A percentile compares a stretch with the other conserved stretches of the same genome.
phyloP scores from a whole-genome alignment of 148 eudicot genomes.

The Spergularia bocconei region DNA sequence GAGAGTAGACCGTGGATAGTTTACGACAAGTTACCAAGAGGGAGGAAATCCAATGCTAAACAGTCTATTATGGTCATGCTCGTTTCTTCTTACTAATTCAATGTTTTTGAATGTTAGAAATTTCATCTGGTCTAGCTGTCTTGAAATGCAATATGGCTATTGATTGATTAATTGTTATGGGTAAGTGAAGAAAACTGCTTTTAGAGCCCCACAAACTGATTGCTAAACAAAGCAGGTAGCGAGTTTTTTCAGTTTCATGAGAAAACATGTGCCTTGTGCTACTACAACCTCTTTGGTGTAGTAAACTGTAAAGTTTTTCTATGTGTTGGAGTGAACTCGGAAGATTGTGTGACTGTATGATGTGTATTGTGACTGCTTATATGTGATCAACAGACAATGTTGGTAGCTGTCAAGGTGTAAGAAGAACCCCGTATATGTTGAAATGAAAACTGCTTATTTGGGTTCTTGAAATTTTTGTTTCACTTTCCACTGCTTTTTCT shows the following conservation, averaged over 20 bases:
- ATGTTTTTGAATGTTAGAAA: conserved; percentile 19
- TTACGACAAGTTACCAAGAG: conserved; percentile 26
- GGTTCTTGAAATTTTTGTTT: not conserved
- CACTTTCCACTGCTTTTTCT: not conserved
- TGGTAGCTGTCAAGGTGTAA: not conserved
- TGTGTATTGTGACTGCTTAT: not conserved
- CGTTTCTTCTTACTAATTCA: conserved; percentile 20
- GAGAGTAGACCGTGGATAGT: conserved; percentile 62
- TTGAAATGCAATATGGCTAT: not conserved
- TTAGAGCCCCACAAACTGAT: not conserved
- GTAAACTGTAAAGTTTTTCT: not conserved
- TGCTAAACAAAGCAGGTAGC: not conserved
- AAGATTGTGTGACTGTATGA: not conserved
- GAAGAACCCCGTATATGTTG: not conserved
- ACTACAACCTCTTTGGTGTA: not conserved
- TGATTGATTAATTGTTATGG: not conserved
- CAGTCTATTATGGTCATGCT: conserved; percentile 42
- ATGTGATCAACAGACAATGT: not conserved
- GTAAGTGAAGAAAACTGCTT: not conserved
- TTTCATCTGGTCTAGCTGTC: conserved; percentile 21
- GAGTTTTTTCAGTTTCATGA: not conserved
- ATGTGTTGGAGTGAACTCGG: not conserved
- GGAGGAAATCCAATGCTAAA: conserved; percentile 36
- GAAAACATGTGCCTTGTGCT: not conserved
- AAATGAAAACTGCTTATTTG: not conserved